Evolutionary conservation across 495 filamentous ascomycete species (phyloP), one percentile per base, ranked within the genome.

Genomic region (Aeminium ludgeri): DNA sequence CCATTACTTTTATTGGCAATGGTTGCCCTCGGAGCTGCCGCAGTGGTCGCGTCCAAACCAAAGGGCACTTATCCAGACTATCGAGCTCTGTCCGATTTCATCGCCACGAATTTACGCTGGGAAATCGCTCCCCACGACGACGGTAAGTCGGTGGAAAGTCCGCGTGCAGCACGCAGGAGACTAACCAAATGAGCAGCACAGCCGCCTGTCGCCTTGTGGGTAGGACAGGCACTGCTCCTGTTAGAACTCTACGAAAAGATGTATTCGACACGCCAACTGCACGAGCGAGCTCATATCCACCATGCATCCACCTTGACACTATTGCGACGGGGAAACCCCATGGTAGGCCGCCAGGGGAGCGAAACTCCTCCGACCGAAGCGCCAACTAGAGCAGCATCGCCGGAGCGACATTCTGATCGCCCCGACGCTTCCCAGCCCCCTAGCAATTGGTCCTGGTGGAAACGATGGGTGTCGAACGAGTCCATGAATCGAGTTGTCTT

Each of bases 401-500:
- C 34, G 16, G 16, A 16, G 5, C n/a, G 18, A 4, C 6, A 15
- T 13, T 4, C 17, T 2, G 18, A 19, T 13, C 3, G n/a, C n/a
- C 3, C 5, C 7, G 11, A 20, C 11, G 3, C 17, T 19, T 15
- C 18, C 2, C 34, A 15, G 7, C 3, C 6, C 5, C 12, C 37
- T 5, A 20, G 27, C 12, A 6, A 13, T 8, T 13, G 15, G 17
- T 28, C 23, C n/a, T 43, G 40, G 40, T 43, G 40, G 40, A n/a
- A 25, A 36, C 30, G 40, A 5, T 43, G 40, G 40, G 40, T 17
- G 10, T 10, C 15, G 6, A 43, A 36, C 40, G 40, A 43, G 27
- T 43, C 40, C n/a, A 43, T 43, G 40, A 18, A 43, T 15, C 10
- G 40, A 13, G 40, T 43, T 10, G 40, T 43, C 13, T 43, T 43